Percentiles rank a stretch among this genome's conserved stretches.
Conservation (phyloP, 192 early-diverging fungal species). For the Dispira simplex region DNA sequence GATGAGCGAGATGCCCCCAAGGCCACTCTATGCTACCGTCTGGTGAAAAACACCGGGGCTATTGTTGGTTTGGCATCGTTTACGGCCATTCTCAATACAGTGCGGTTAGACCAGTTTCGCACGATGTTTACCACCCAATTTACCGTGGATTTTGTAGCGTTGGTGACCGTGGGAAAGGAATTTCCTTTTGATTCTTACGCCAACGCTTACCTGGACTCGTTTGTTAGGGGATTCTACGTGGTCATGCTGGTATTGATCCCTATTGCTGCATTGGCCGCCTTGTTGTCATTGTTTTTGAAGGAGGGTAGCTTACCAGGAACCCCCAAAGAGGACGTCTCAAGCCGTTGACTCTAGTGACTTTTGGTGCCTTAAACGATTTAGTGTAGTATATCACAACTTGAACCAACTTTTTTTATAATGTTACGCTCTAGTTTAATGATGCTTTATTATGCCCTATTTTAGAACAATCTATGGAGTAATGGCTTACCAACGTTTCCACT, state of each 20-base stretch:
- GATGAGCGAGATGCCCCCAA: constrained; percentile 33
- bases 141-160: neutral
- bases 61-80: constrained; percentile 37
- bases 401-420: too few relatives aligned
- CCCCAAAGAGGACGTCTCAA: too few relatives aligned
- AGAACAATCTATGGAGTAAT: too few relatives aligned
- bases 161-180: neutral
- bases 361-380: too few relatives aligned
- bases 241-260: neutral
- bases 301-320: too few relatives aligned
- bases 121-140: neutral
- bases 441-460: too few relatives aligned
- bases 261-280: too few relatives aligned
- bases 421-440: too few relatives aligned
- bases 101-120: neutral
- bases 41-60: constrained; percentile 33
- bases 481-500: too few relatives aligned
- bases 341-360: too few relatives aligned
- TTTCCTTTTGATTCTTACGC: neutral
- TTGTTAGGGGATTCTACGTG: neutral
- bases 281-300: too few relatives aligned
- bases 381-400: too few relatives aligned
- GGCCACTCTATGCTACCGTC: constrained; percentile 30
- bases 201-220: constrained; percentile 2
- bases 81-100: constrained; percentile 8